Evolutionary conservation across 2,329 filamentous ascomycete species (phyloP).

Genomic region (Pestalotiopsis sp.): DNA sequence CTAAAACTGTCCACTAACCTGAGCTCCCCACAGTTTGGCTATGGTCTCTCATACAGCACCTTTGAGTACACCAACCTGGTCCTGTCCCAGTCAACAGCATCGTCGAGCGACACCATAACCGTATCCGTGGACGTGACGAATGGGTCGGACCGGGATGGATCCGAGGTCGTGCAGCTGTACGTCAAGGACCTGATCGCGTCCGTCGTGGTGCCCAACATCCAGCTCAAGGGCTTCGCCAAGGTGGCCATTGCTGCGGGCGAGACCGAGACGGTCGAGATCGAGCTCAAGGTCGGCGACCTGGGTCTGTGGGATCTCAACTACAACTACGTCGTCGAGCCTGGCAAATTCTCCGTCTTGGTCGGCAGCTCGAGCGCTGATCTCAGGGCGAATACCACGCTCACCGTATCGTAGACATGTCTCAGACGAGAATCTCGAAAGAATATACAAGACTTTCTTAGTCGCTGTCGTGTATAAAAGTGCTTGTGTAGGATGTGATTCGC

Average conservation of each 20-base stretch:
- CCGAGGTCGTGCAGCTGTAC: conserved; percentile 71
- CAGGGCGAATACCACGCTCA: conserved; percentile 57
- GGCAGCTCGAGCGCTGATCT: conserved; percentile 62
- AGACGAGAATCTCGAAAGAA: too few relatives aligned
- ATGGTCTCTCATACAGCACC: conserved; percentile 65
- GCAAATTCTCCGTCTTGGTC: conserved; percentile 64
- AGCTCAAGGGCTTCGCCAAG: conserved; percentile 70
- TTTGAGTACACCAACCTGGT: conserved; percentile 60
- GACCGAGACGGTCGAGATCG: conserved; percentile 53
- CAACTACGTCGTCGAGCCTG: conserved; percentile 59
- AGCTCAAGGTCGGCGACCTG: conserved; percentile 57
- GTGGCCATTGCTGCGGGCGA: conserved; percentile 61
- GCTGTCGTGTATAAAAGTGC: neutral
- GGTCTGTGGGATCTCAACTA: conserved; percentile 55
- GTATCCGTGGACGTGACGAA: conserved; percentile 66
- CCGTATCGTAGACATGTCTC: conserved; percentile 34
- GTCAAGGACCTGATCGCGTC: conserved; percentile 63
- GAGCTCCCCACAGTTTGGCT: conserved; percentile 54
- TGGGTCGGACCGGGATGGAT: conserved; percentile 55
- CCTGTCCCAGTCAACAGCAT: conserved; percentile 50
- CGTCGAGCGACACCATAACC: conserved; percentile 53
- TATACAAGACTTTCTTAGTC: neutral
- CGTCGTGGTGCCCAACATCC: conserved; percentile 65
- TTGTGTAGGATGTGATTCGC: too few relatives aligned
- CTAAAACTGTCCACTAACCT: neutral